phyloP scores from a whole-genome alignment of 176 grass and related monocot species.

The Musa schizocarpa region DNA sequence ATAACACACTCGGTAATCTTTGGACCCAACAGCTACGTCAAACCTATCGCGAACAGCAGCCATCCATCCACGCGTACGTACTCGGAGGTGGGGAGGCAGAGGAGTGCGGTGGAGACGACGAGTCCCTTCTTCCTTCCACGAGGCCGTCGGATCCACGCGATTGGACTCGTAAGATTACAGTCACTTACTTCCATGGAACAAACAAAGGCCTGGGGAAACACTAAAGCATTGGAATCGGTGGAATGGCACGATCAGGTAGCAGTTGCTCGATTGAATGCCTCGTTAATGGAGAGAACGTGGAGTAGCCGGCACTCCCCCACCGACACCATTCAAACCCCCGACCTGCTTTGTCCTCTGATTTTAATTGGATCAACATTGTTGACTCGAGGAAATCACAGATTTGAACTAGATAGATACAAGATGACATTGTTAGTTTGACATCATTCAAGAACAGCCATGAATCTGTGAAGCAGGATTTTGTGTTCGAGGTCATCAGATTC shows the following conservation, averaged over 20 bases:
- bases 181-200: too few relatives aligned
- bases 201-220: neutral
- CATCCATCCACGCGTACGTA: too few relatives aligned
- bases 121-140: too few relatives aligned
- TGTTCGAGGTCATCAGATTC: slow-evolving; percentile 16
- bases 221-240: neutral
- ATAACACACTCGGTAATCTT: too few relatives aligned
- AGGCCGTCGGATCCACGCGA: too few relatives aligned
- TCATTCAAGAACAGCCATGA: neutral
- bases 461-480: slow-evolving; percentile 1
- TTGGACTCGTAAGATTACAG: too few relatives aligned
- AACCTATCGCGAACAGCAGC: too few relatives aligned
- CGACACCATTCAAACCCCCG: neutral
- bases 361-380: too few relatives aligned
- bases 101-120: too few relatives aligned
- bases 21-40: too few relatives aligned
- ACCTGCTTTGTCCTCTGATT: neutral
- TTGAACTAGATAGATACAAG: neutral
- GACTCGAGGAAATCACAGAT: too few relatives aligned
- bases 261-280: neutral
- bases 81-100: too few relatives aligned
- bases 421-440: neutral
- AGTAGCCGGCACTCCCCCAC: slow-evolving; percentile 16
- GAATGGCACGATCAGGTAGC: neutral
- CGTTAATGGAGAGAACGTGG: slow-evolving; percentile 5